Conservation (phyloP, 78 protist genomes). For the Acrasis kona region DNA sequence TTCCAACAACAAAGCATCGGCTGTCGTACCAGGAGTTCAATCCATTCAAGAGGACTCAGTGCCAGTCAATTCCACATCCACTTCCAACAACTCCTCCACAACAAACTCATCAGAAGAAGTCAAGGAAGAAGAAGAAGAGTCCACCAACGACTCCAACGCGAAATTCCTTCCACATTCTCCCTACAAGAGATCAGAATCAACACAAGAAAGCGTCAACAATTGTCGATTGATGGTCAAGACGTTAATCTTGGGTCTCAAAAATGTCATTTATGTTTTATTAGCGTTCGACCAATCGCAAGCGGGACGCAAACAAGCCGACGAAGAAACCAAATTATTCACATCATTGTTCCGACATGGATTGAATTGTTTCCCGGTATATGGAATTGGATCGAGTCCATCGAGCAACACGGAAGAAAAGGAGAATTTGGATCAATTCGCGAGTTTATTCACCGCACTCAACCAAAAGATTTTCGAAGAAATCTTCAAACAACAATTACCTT, state of each 20-base stretch:
- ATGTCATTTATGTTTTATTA: slow-evolving; percentile 57
- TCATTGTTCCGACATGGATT: neutral
- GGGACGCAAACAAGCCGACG: neutral
- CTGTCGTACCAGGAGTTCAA: no score
- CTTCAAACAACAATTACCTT: slow-evolving; percentile 20
- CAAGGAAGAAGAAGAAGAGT: no score
- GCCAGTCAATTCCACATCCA: no score
- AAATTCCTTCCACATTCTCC: no score
- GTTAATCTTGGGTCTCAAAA: slow-evolving; percentile 65
- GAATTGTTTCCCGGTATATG: slow-evolving; percentile 1
- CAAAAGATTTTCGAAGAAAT: slow-evolving; percentile 45
- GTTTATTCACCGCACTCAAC: slow-evolving; percentile 64
- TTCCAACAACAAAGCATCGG: no score
- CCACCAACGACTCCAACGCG: no score
- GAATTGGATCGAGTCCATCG: neutral
- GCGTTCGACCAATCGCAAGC: neutral
- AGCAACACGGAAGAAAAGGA: slow-evolving; percentile 8
- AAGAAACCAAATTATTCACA: neutral
- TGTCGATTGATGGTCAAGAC: no score
- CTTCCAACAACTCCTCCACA: no score
- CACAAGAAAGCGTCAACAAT: no score
- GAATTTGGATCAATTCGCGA: slow-evolving; percentile 64
- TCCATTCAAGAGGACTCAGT: no score
- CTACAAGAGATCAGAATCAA: no score
- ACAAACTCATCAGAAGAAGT: no score